phyloP scores from a whole-genome alignment of 768 basidiomycete genomes.

The Clathrus columnatus region DNA sequence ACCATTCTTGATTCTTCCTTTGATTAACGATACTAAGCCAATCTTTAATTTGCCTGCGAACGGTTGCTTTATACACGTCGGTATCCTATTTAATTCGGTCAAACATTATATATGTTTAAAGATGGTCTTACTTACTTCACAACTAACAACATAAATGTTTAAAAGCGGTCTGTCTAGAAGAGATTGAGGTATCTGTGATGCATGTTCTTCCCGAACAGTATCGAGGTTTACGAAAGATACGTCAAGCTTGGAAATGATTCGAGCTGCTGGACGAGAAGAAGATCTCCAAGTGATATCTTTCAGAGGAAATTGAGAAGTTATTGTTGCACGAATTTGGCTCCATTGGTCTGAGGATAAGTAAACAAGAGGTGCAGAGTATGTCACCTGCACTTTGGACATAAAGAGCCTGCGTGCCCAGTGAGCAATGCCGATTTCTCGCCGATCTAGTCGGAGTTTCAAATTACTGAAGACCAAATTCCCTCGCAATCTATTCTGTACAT shows the following conservation, averaged over 20 bases:
- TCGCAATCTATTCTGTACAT: neutral
- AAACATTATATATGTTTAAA: constrained; percentile 76
- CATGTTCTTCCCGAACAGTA: constrained; percentile 59
- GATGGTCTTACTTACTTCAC: constrained; percentile 78
- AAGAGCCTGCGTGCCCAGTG: neutral
- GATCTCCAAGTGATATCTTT: constrained; percentile 93
- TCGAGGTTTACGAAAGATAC: constrained; percentile 65
- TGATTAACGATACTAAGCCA: constrained; percentile 66
- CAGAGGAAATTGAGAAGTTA: constrained; percentile 71
- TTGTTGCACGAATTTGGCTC: constrained; percentile 55
- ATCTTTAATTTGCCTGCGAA: constrained; percentile 84
- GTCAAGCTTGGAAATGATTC: constrained; percentile 86
- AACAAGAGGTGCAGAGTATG: constrained; percentile 54
- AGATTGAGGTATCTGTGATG: constrained; percentile 67
- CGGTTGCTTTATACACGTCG: constrained; percentile 68
- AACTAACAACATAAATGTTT: constrained; percentile 77
- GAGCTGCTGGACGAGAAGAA: constrained; percentile 53
- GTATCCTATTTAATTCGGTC: constrained; percentile 36
- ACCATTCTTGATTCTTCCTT: constrained; percentile 86
- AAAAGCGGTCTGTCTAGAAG: constrained; percentile 81
- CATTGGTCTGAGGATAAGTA: constrained; percentile 67
- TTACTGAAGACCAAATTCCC: neutral
- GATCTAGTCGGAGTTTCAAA: neutral
- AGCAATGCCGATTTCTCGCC: neutral
- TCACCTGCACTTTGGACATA: constrained; percentile 40